Evolutionary conservation across 768 basidiomycete species (phyloP).

Genomic region (Macrolepiota fuliginosa): DNA sequence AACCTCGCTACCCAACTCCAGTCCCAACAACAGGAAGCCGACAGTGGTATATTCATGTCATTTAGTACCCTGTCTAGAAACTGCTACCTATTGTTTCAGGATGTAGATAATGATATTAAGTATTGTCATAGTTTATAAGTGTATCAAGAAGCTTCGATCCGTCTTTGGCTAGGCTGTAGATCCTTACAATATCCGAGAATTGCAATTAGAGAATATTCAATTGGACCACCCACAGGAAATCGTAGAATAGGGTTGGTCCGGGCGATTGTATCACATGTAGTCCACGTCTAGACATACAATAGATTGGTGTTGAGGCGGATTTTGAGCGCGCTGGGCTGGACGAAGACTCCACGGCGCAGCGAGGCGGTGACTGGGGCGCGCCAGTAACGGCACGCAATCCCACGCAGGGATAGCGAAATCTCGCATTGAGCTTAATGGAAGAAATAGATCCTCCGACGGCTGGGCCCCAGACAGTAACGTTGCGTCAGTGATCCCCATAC

Average conservation of each 20-base stretch:
- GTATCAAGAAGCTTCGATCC: no score
- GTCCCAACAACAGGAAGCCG: background rate
- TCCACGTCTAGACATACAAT: no score
- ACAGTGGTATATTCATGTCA: background rate
- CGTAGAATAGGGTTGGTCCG: no score
- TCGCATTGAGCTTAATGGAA: constrained; percentile 61
- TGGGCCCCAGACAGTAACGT: constrained; percentile 33
- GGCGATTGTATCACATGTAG: no score
- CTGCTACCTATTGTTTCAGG: no score
- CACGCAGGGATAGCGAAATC: constrained; percentile 43
- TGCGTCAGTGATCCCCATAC: background rate
- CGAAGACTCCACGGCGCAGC: constrained; percentile 41
- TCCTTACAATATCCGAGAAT: no score
- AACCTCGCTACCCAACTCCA: background rate
- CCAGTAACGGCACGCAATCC: constrained; percentile 44
- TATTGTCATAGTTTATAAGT: no score
- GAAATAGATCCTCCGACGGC: constrained; percentile 59
- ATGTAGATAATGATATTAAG: no score
- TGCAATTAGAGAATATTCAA: no score
- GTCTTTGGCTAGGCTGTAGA: no score
- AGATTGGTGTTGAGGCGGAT: constrained; percentile 32
- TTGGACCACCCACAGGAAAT: no score
- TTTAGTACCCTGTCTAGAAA: no score
- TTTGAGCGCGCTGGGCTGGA: constrained; percentile 50
- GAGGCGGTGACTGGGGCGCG: constrained; percentile 35